Evolutionary conservation across 306 rosid species (phyloP).

Genomic region (peach (Prunus persica)): DNA sequence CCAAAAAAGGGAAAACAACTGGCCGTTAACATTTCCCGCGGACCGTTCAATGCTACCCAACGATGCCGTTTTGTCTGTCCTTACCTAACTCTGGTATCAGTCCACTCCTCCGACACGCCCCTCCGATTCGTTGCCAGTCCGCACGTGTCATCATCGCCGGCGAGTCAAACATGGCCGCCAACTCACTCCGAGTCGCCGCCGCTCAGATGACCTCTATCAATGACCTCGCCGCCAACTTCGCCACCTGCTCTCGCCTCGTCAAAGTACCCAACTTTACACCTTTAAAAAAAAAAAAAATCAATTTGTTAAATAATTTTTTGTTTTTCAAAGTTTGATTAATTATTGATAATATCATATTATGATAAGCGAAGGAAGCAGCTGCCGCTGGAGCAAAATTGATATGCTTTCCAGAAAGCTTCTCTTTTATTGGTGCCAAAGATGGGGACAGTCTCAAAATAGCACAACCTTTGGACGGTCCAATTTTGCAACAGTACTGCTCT

Average conservation of each 20-base stretch:
- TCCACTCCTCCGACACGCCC: conserved; percentile 8
- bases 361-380: conserved; percentile 73
- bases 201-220: conserved; percentile 91
- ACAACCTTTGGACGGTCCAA: conserved; percentile 74
- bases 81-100: neutral
- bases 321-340: neutral
- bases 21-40: conserved; percentile 1
- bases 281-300: neutral
- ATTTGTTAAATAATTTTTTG: neutral
- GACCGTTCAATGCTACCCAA: neutral
- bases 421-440: conserved; percentile 68
- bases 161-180: conserved; percentile 55
- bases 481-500: conserved; percentile 70
- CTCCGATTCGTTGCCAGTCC: conserved; percentile 12
- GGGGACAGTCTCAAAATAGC: conserved; percentile 77
- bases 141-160: conserved; percentile 11
- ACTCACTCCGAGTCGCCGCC: conserved; percentile 81
- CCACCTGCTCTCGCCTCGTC: conserved; percentile 75
- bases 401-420: conserved; percentile 86
- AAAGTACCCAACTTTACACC: conserved; percentile 37
- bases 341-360: neutral
- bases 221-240: conserved; percentile 69
- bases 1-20: neutral
- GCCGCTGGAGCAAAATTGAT: conserved; percentile 79
- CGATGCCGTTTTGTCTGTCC: conserved; percentile 18